Base-by-base conservation (phyloP, 2,329 filamentous ascomycete species). In the Cytospora piceae region DNA sequence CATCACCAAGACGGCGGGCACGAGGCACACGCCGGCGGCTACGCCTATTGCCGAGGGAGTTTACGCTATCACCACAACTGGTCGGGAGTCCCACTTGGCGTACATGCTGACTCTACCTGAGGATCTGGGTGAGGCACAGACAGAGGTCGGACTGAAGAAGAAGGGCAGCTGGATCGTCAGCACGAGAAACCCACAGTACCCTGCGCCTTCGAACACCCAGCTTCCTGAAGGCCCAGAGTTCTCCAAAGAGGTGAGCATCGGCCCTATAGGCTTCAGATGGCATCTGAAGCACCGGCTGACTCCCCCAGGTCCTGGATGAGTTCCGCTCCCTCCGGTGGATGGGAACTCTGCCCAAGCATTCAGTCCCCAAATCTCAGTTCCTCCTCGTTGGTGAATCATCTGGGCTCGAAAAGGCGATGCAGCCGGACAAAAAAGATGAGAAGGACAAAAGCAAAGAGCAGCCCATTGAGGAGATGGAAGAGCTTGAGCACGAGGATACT, bases 21-120 rank as follows among this genome's bases (percentile, higher is more conserved):
- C 85, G 17, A 85, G 91, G 15, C 87, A 90, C 59, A 83, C 81
- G 0, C 88, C 91, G 0, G 86, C 90, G 1, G 89, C 91, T 1
- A 89, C 85, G 0, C 91, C 91, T 0, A 82, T 93, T n/a, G 93
- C 88, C 0, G 93, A 96, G 75, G 94, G 93, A 0, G 87, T 96
- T 0, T 97, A 97, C 71, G 90, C 90, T 0, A 88, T 97, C 61
- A 92, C 90, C 0, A 87, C 85, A 2, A 92, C 89, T 0, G 87
- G 87, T 1, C 81, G 88, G 0, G 86, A 90, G 57, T 91, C 88
- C 2, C 93, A 96, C 71, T 81, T 97, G 11, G 90, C 85, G 0
- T 97, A 97, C 73, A 85, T 93, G 66, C 79, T 93, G 57, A 96
- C 92, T 0, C 83, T 94, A 32, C 92, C 93, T 0, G 79, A 84